These are phyloP conservation scores for Cystobasidium slooffiae DNA, from an alignment of 1,284 basidiomycete genomes.

Conservation along the genomic window DNA sequence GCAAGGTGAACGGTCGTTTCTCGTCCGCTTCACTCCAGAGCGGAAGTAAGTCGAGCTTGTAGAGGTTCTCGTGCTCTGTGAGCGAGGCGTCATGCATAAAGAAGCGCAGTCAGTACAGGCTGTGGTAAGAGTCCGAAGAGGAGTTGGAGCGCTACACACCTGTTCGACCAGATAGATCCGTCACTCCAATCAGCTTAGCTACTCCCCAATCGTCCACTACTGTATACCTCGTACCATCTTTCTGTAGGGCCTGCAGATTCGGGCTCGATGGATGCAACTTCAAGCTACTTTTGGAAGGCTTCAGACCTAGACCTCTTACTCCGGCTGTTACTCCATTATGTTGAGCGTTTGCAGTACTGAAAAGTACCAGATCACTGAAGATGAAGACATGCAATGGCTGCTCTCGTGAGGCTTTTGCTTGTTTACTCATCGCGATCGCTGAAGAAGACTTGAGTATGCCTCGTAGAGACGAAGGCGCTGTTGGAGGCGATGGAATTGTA, in stretches of 20 bases:
- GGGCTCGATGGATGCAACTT: conserved; percentile 27
- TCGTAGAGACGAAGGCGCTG: background rate
- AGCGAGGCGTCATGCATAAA: conserved; percentile 19
- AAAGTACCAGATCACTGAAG: conserved; percentile 70
- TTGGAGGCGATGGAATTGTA: conserved; percentile 11
- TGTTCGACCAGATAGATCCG: conserved; percentile 56
- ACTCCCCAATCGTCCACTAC: conserved; percentile 65
- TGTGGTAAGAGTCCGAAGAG: background rate
- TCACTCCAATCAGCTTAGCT: conserved; percentile 64
- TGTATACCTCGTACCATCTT: conserved; percentile 55
- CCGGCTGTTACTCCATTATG: background rate
- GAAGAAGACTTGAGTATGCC: conserved; percentile 7
- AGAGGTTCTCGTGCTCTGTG: conserved; percentile 56
- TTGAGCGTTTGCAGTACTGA: conserved; percentile 56
- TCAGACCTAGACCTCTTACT: background rate
- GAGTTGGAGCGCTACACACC: conserved; percentile 47
- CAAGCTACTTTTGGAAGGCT: conserved; percentile 50
- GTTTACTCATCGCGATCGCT: background rate
- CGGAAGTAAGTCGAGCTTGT: conserved; percentile 65
- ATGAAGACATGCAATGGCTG: conserved; percentile 64
- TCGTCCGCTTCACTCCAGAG: conserved; percentile 59
- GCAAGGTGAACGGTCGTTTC: conserved; percentile 57
- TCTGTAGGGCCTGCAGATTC: background rate
- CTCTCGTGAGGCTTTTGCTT: conserved; percentile 40
- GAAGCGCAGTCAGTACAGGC: conserved; percentile 18